Evolutionary conservation across 2,329 filamentous ascomycete species (phyloP), one percentile per base, ranked within the genome.

Genomic region (Aphanocladium album): DNA sequence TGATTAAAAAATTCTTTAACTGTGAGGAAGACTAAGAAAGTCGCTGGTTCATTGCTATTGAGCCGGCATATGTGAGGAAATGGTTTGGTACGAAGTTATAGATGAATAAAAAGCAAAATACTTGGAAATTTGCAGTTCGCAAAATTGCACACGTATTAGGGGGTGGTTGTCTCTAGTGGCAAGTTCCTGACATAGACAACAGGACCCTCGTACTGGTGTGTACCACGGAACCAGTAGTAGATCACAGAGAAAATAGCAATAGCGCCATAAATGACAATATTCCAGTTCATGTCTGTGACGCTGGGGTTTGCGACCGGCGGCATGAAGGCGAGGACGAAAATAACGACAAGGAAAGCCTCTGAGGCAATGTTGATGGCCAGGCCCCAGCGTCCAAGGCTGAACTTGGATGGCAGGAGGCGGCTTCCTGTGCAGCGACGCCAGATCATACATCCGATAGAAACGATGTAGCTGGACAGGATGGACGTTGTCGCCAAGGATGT

Each of bases 401-500:
- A 67, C 39, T 65, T 63, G 25, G 65, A 63, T 2, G 56, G 60
- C 11, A 66, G 62, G n/a, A 67, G 49, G 14, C 63, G 64, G 8
- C 46, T 57, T 30, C 59, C 57, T 14, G 70, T 68, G 73, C 74
- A 80, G 27, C 77, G 73, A 1, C 76, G 72, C 62, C 73, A 74
- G 54, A 80, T 70, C 6, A 82, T 68, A 60, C 78, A 75, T n/a
- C 70, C 63, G 50, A 79, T 74, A 35, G 78, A 78, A 47, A 83
- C 72, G 57, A 83, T 75, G 65, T 84, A 84, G 19, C 79, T 80
- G 21, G 76, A 76, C 53, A 83, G 77, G 17, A 83, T 74, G 1
- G 79, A 77, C 37, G 75, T 77, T 55, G 81, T 74, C 27, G 77
- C 77, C 14, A 84, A 73, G 1, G 79, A 82, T n/a, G 80, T 75